Base-by-base conservation (phyloP, 169 alveolate species). In the Condylostoma magnum region DNA sequence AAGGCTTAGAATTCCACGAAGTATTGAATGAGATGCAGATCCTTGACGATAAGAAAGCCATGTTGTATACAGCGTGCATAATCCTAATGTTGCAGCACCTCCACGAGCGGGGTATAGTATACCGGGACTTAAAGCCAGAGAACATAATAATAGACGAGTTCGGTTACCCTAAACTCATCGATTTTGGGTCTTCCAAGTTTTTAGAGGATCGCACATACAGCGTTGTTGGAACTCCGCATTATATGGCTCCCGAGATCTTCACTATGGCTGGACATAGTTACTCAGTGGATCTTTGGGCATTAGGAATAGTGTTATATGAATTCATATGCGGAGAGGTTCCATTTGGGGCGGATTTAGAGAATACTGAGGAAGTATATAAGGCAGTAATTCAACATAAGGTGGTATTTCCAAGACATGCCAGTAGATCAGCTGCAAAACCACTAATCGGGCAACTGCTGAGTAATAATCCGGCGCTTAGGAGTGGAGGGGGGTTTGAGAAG, bases 281-380 rank as follows among this genome's bases (percentile, higher is more conserved):
- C 63, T 89, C 96, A 20, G 99, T 95, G 34, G 99, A 98, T 77
- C 89, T 94, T 6, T 98, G 99, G 99, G 90, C 98, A 10, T 82
- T 97, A 51, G 99, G 99, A n/a, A 93, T 97, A 8, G 94, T 99
- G 68, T 88, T 98, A n/a, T 98, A 94, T 82, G 99, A 97, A 76
- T 96, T 98, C 74, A 81, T 98, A 72, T 96, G 99, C 76, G 99
- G 99, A 0, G 95, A 93, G 25, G 95, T 96, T 22, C 99, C 99
- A 15, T 98, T 96, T 78, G 99, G 99, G 6, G 94, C 87, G 67
- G 98, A 94, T 73, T 98, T 95, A 18, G 98, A 94, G 30, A 99
- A 96, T 78, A 99, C 97, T 41, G 86, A 95, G 47, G 97, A 93
- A 76, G 93, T 96, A 20, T 96, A 97, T 83, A 88, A 97, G 76